Base-by-base conservation (phyloP, 2,329 filamentous ascomycete species). In the Didymella keratinophila region DNA sequence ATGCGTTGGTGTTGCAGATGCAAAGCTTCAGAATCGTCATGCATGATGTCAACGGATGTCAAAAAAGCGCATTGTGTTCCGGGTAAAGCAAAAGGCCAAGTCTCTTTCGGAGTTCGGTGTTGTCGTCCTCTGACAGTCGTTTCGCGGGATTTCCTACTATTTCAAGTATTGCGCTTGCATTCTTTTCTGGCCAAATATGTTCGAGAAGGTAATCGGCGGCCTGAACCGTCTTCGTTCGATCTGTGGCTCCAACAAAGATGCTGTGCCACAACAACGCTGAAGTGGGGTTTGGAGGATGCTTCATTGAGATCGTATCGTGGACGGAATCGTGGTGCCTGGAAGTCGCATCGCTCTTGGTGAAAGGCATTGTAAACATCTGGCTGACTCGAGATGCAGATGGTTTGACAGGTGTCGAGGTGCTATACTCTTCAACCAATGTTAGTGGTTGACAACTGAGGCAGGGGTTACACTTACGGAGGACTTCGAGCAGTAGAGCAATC, bases 91-190 rank as follows among this genome's bases (percentile, higher is more conserved):
- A 16, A 18, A 16, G 21, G 37, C 61, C 59, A 32, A 69, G 18
- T 34, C 27, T 52, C 2, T 28, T 12, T 34, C 65, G 57, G 41
- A 70, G 56, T 41, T 62, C 48, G 43, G 45, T 57, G 5, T 39
- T 18, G 18, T 66, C 57, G 20, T 62, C 46, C 3, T 53, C 49
- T 14, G 23, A 16, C 9, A 69, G 54, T 10, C 32, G 43, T 49
- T 60, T 62, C 8, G 43, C 43, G 4, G 65, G 68, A 34, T 68
- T 46, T 6, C 69, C 65, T 18, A 69, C 61, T 21, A 54, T 45
- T 41, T 65, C 28, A 10, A 71, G 47, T 10, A 69, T 43, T 10
- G 60, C 45, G 28, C 34, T n/a, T 28, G 58, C 58, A 39, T 71
- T 44, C 18, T 64, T 49, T 3, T 56, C 64, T 14, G 51, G 55